Percentiles rank a stretch among this genome's conserved stretches.
These are phyloP conservation scores for Erythrophleum fordii DNA, from an alignment of 306 rosid species.

Conservation along the genomic window DNA sequence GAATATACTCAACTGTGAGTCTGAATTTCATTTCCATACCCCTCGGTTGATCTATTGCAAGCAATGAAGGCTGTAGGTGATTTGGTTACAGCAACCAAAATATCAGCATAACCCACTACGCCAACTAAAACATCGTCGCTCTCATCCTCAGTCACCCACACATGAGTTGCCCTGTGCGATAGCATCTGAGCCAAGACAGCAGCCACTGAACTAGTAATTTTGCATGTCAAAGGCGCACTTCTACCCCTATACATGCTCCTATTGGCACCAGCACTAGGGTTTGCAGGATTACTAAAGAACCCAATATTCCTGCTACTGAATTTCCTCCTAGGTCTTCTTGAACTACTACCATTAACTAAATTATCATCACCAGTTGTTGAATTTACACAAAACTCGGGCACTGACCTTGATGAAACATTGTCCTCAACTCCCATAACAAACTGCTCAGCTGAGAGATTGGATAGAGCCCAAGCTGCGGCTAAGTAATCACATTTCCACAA, in stretches of 20 bases:
- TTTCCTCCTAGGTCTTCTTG: conserved; percentile 56
- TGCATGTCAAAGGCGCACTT: conserved; percentile 91
- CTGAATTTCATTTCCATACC: conserved; percentile 59
- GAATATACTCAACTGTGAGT: conserved; percentile 39
- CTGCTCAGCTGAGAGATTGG: conserved; percentile 89
- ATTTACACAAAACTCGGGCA: conserved; percentile 46
- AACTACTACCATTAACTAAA: conserved; percentile 49
- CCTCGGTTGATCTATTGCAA: conserved; percentile 56
- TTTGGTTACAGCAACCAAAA: conserved; percentile 85
- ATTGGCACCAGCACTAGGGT: conserved; percentile 57
- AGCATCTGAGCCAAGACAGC: conserved; percentile 99
- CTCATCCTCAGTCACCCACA: conserved; percentile 88
- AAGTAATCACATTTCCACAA: conserved; percentile 95
- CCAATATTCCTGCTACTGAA: conserved; percentile 92
- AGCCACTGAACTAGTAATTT: conserved; percentile 87
- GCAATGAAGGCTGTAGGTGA: conserved; percentile 53
- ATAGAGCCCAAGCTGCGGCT: conserved; percentile 92
- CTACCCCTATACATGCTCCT: conserved; percentile 96
- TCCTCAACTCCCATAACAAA: conserved; percentile 99
- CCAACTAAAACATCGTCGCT: conserved; percentile 82
- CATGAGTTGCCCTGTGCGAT: conserved; percentile 92
- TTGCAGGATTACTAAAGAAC: conserved; percentile 59
- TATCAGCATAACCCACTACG: conserved; percentile 84
- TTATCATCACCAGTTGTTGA: conserved; percentile 44
- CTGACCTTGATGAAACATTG: conserved; percentile 55